Evolutionary conservation across 2,329 filamentous ascomycete species (phyloP).

Genomic region (Aureobasidium sp.): DNA sequence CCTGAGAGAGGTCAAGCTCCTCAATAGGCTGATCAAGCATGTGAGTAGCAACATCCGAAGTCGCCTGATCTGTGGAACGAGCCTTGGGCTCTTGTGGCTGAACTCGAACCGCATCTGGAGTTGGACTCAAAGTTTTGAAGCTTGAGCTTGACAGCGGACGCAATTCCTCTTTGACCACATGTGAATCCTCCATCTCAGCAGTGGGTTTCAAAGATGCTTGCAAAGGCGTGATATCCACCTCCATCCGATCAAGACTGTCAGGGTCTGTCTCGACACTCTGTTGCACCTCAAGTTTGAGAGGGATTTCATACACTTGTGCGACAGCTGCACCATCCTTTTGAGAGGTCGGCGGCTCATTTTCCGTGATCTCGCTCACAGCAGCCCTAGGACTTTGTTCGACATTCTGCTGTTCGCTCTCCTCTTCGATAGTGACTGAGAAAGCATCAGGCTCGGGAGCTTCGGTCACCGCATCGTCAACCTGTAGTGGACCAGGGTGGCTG

Average conservation of each 20-base stretch:
- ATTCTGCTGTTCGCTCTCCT: neutral
- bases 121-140: slow-evolving; percentile 5
- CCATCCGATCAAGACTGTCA: neutral
- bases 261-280: neutral
- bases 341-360: neutral
- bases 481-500: neutral
- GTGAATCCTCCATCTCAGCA: neutral
- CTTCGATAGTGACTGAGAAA: neutral
- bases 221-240: neutral
- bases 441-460: neutral
- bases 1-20: slow-evolving; percentile 13
- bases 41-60: neutral
- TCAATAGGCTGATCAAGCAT: neutral
- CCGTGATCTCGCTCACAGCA: neutral
- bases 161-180: neutral
- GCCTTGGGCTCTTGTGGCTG: neutral
- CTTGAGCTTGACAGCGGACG: slow-evolving; percentile 7
- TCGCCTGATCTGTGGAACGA: neutral
- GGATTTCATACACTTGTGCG: neutral
- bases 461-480: neutral
- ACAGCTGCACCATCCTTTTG: neutral
- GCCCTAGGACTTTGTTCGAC: neutral
- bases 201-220: neutral
- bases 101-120: neutral
- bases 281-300: neutral